Conservation (phyloP, 805 yeast genomes). For the Ogataea pini region DNA sequence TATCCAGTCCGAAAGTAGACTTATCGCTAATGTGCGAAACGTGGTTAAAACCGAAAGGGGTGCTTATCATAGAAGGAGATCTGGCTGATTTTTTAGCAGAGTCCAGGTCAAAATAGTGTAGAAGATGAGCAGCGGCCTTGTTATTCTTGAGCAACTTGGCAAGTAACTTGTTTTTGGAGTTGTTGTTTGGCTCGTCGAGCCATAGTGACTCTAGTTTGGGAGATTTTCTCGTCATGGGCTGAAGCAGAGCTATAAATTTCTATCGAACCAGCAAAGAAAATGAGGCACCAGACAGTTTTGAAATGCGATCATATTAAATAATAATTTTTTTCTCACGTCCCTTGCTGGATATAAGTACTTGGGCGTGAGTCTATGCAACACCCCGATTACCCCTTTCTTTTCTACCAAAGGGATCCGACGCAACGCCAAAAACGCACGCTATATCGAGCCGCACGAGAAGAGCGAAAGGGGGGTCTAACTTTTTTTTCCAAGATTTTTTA, state of each 20-base stretch:
- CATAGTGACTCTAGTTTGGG: constrained; percentile 28
- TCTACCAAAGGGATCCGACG: constrained; percentile 5
- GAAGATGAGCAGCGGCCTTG: constrained; percentile 18
- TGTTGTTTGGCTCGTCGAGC: constrained; percentile 24
- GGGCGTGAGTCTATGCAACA: background rate
- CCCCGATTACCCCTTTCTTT: constrained; percentile 6
- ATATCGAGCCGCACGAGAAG: constrained; percentile 6
- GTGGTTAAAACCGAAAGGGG: constrained; percentile 37
- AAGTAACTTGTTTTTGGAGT: constrained; percentile 10
- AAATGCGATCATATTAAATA: background rate
- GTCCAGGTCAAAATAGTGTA: constrained; percentile 24
- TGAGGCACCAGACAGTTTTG: no score
- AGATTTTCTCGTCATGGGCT: constrained; percentile 16
- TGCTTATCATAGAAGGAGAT: constrained; percentile 27
- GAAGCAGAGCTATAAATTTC: background rate
- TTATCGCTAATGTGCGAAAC: constrained; percentile 35
- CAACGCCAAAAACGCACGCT: constrained; percentile 10
- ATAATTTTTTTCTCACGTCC: background rate
- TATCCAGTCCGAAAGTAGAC: constrained; percentile 33
- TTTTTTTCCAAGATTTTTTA: background rate
- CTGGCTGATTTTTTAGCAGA: constrained; percentile 3
- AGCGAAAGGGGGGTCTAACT: constrained; percentile 2
- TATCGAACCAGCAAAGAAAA: background rate
- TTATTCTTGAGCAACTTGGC: constrained; percentile 13
- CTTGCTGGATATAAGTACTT: constrained; percentile 1